These are phyloP conservation scores for Cutaneotrichosporon curvatum DNA, from an alignment of 1,284 basidiomycete genomes.

Conservation along the genomic window DNA sequence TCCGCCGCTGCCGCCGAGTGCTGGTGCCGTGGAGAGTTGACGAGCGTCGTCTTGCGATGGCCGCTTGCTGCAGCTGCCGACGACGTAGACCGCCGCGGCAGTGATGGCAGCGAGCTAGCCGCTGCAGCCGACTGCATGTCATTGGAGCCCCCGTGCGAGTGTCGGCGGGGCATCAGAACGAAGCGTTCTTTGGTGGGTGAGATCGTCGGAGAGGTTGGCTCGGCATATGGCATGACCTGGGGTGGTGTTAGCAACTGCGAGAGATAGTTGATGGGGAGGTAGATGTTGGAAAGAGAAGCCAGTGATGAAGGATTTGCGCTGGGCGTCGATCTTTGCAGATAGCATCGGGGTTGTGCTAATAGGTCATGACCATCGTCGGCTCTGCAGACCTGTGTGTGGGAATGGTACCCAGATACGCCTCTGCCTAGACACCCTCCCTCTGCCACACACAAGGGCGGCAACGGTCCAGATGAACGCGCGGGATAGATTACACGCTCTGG, in stretches of 20 bases:
- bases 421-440: too few species aligned
- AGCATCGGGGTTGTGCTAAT: too few species aligned
- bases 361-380: too few species aligned
- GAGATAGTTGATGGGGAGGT: background rate
- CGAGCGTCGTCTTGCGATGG: background rate
- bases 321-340: too few species aligned
- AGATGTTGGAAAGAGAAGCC: background rate
- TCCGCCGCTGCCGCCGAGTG: background rate
- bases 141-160: constrained; percentile 1
- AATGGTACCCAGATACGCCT: too few species aligned
- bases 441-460: too few species aligned
- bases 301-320: too few species aligned
- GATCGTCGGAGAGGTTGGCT: constrained; percentile 33
- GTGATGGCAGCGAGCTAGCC: constrained; percentile 34
- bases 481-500: too few species aligned
- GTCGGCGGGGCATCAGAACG: background rate
- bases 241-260: constrained; percentile 4
- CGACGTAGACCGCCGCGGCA: constrained; percentile 35
- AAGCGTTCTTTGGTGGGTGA: constrained; percentile 26
- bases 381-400: too few species aligned
- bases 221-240: constrained; percentile 40
- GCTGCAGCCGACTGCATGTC: constrained; percentile 1
- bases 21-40: background rate
- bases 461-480: too few species aligned
- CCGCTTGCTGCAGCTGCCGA: constrained; percentile 4